Percentiles rank a stretch among this genome's conserved stretches.
phyloP scores from a whole-genome alignment of 2,329 filamentous ascomycete genomes.

The Xylaria sp. region DNA sequence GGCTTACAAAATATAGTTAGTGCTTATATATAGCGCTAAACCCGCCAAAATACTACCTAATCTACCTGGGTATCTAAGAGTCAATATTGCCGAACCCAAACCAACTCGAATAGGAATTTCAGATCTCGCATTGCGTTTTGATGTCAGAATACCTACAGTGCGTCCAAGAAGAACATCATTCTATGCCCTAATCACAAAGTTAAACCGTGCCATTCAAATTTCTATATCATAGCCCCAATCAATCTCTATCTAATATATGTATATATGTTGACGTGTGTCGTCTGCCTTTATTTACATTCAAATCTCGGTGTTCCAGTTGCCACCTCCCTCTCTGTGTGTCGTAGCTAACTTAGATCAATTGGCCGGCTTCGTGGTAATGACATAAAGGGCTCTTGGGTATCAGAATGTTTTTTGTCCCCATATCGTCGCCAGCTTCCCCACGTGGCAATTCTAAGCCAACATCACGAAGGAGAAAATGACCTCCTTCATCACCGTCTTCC shows the following conservation, averaged over 20 bases:
- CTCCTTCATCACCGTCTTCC: slow-evolving; percentile 3
- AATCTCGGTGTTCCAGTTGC: not conserved
- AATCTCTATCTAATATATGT: not conserved
- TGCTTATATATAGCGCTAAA: too few relatives aligned
- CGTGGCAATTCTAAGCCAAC: not conserved
- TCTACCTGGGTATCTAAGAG: too few relatives aligned
- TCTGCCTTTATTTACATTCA: not conserved
- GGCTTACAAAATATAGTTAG: too few relatives aligned
- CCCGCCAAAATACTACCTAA: too few relatives aligned
- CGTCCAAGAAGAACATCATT: too few relatives aligned
- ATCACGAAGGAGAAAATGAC: slow-evolving; percentile 9
- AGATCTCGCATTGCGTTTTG: too few relatives aligned
- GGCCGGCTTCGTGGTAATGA: not conserved
- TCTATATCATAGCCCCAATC: not conserved
- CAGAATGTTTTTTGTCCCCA: not conserved
- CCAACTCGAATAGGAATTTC: too few relatives aligned
- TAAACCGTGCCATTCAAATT: not conserved
- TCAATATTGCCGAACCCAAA: too few relatives aligned
- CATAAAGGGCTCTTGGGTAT: not conserved
- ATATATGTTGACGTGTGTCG: not conserved
- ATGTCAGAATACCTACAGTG: too few relatives aligned
- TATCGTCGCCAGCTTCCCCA: not conserved
- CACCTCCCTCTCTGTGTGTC: not conserved
- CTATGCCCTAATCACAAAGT: not conserved
- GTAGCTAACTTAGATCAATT: not conserved